Conservation (phyloP, 1,284 basidiomycete species). For the Marasmius fiardii region DNA sequence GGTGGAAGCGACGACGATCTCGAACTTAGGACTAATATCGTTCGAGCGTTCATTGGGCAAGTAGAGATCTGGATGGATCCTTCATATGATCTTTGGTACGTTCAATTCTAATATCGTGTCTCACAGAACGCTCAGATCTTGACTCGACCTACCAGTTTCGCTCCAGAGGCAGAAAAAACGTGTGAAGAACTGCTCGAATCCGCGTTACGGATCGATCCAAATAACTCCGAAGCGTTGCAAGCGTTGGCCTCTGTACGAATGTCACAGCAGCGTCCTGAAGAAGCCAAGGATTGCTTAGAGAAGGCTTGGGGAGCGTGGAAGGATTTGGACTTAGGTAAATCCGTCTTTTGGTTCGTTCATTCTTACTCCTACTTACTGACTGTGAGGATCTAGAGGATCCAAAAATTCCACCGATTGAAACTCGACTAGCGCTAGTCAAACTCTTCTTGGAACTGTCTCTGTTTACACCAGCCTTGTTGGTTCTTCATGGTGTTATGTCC, state of each 20-base stretch:
- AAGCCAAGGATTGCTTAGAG: slow-evolving; percentile 68
- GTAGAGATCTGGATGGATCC: slow-evolving; percentile 97
- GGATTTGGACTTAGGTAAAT: slow-evolving; percentile 66
- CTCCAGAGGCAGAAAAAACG: slow-evolving; percentile 73
- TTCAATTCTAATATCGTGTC: slow-evolving; percentile 15
- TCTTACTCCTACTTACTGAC: slow-evolving; percentile 3
- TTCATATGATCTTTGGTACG: slow-evolving; percentile 83
- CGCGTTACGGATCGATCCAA: slow-evolving; percentile 74
- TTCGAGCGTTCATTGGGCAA: slow-evolving; percentile 86
- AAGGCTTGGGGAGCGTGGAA: slow-evolving; percentile 75
- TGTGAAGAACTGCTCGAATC: slow-evolving; percentile 76
- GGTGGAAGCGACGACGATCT: slow-evolving; percentile 46
- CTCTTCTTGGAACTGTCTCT: slow-evolving; percentile 81
- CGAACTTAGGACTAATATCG: slow-evolving; percentile 71
- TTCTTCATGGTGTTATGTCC: slow-evolving; percentile 78
- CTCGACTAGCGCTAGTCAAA: slow-evolving; percentile 75
- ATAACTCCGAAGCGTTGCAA: slow-evolving; percentile 80
- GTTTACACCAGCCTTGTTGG: slow-evolving; percentile 68
- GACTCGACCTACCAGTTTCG: too few relatives aligned
- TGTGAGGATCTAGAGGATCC: slow-evolving; percentile 58
- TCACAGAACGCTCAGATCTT: too few relatives aligned
- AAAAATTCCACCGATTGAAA: slow-evolving; percentile 71
- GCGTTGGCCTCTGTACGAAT: slow-evolving; percentile 85
- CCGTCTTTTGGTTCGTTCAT: not conserved
- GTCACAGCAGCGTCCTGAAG: slow-evolving; percentile 82